Percentiles rank a stretch among this genome's conserved stretches.
Conservation (phyloP, 306 rosid genomes). For the Morella rubra region DNA sequence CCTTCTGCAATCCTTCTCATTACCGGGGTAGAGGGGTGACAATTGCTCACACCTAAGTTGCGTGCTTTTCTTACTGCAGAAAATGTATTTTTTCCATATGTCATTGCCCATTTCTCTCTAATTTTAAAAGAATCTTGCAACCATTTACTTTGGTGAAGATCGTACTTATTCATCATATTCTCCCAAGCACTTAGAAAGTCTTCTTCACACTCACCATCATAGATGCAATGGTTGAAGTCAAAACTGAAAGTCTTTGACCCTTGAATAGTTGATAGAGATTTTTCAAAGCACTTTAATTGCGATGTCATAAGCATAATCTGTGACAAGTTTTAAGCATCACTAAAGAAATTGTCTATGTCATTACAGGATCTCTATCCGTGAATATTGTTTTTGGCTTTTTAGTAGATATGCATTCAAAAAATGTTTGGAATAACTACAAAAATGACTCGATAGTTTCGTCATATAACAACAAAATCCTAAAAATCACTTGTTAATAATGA, state of each 20-base stretch:
- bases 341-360: background rate
- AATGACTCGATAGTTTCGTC: too few relatives aligned
- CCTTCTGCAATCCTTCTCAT: too few relatives aligned
- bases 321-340: background rate
- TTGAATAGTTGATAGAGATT: background rate
- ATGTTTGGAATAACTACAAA: too few relatives aligned
- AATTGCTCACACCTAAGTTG: background rate
- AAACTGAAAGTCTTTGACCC: background rate
- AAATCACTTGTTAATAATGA: too few relatives aligned
- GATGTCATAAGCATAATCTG: background rate
- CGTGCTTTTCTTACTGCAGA: background rate
- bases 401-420: background rate
- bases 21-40: background rate
- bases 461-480: too few relatives aligned
- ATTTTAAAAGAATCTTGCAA: background rate
- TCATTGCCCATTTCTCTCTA: background rate
- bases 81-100: background rate
- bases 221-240: background rate
- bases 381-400: background rate
- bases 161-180: background rate
- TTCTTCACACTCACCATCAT: background rate
- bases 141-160: background rate
- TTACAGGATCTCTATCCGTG: background rate
- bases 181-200: background rate
- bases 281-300: background rate